Percentiles rank a stretch among this genome's conserved stretches.
Evolutionary conservation across 2,329 filamentous ascomycete genomes (phyloP).

Genomic region (Cytospora piceicola): DNA sequence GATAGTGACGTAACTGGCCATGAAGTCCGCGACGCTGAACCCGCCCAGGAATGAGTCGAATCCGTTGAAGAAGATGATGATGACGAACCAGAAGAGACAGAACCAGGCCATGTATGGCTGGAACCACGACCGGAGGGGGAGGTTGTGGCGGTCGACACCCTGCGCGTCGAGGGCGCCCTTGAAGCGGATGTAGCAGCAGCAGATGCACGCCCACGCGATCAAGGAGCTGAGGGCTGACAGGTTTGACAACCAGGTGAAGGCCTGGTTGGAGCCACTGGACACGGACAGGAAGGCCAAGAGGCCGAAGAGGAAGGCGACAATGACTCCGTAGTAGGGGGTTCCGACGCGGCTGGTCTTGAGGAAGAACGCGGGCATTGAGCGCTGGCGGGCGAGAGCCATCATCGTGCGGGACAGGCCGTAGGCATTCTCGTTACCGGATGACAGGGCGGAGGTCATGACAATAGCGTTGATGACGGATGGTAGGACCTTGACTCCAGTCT

Average conservation of each 20-base stretch:
- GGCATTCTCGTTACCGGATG: conserved; percentile 58
- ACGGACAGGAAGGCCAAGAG: conserved; percentile 54
- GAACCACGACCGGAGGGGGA: conserved; percentile 37
- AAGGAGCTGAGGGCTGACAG: conserved; percentile 50
- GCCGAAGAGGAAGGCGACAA: conserved; percentile 47
- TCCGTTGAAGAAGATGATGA: conserved; percentile 51
- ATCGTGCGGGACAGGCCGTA: conserved; percentile 57
- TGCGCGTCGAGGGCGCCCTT: conserved; percentile 45
- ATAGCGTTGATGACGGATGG: conserved; percentile 59
- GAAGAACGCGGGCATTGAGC: conserved; percentile 56
- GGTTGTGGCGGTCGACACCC: conserved; percentile 40
- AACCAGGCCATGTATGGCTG: conserved; percentile 48
- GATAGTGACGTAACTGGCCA: conserved; percentile 44
- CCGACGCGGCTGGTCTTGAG: conserved; percentile 54
- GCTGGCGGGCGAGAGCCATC: conserved; percentile 55
- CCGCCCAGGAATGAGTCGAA: conserved; percentile 49
- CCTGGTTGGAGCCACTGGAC: conserved; percentile 47
- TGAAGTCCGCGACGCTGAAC: conserved; percentile 45
- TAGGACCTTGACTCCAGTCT: conserved; percentile 53
- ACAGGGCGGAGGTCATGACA: conserved; percentile 57
- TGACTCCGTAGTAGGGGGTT: conserved; percentile 54
- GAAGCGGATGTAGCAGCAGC: conserved; percentile 40
- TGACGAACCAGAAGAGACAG: conserved; percentile 46
- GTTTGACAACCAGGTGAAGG: conserved; percentile 61
- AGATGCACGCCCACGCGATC: conserved; percentile 41